Conservation (phyloP, 1,139 yeast species). For the Torulaspora globosa region DNA sequence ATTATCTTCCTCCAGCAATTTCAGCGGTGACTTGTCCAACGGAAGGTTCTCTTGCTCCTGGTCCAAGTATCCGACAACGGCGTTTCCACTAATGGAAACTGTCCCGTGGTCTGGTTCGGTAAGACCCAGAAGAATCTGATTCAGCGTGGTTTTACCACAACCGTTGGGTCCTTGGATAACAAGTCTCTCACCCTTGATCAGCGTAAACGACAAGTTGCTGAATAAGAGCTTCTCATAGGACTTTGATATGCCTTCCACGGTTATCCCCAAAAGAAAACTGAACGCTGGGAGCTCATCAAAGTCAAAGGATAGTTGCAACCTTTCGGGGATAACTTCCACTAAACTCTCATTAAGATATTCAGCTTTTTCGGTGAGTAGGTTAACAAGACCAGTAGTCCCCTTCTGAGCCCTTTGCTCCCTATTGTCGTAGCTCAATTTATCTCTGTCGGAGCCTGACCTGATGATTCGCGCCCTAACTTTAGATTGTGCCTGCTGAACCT, state of each 20-base stretch:
- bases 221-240: constrained; percentile 15
- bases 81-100: constrained; percentile 18
- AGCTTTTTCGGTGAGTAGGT: constrained; percentile 17
- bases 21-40: constrained; percentile 17
- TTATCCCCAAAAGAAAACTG: constrained; percentile 15
- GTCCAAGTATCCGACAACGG: constrained; percentile 18
- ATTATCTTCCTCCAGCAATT: constrained; percentile 14
- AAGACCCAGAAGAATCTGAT: constrained; percentile 16
- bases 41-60: constrained; percentile 21
- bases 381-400: constrained; percentile 16
- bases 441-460: constrained; percentile 19
- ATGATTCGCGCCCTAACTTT: constrained; percentile 17
- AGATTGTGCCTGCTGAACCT: constrained; percentile 16
- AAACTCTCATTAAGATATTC: constrained; percentile 16
- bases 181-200: constrained; percentile 17
- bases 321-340: constrained; percentile 18
- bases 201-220: constrained; percentile 14
- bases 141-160: constrained; percentile 18
- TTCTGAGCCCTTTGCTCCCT: constrained; percentile 20
- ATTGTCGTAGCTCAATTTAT: constrained; percentile 17
- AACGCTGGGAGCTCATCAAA: constrained; percentile 17
- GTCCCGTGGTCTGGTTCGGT: constrained; percentile 16
- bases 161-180: constrained; percentile 20
- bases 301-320: constrained; percentile 15
- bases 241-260: constrained; percentile 14